A percentile compares a stretch with the other conserved stretches of the same genome.
Conservation (phyloP, 139 green algal species). For the Picochlorum costavermella region DNA sequence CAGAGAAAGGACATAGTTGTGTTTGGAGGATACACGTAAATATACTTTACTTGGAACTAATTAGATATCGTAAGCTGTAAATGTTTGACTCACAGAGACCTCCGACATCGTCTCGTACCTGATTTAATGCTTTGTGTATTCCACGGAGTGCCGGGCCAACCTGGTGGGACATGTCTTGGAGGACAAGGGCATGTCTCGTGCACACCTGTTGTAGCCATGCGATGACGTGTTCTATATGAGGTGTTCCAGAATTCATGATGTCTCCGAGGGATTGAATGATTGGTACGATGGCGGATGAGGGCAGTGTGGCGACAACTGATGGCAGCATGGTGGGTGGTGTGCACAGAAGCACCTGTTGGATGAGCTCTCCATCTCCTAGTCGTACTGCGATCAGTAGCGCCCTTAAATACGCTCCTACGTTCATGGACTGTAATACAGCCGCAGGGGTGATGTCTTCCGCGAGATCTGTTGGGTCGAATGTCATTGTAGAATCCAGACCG, state of each 20-base stretch:
- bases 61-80: slow-evolving; percentile 71
- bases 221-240: slow-evolving; percentile 79
- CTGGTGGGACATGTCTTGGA: slow-evolving; percentile 28
- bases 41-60: not conserved
- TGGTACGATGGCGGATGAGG: slow-evolving; percentile 30
- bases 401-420: slow-evolving; percentile 34
- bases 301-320: slow-evolving; percentile 32
- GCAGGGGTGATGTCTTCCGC: slow-evolving; percentile 80
- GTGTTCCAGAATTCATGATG: slow-evolving; percentile 37
- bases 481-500: slow-evolving; percentile 54
- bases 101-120: slow-evolving; percentile 58
- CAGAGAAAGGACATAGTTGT: slow-evolving; percentile 6
- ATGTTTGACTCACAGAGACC: slow-evolving; percentile 56
- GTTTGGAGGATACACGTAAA: not conserved
- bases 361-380: slow-evolving; percentile 55
- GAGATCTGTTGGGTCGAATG: slow-evolving; percentile 94
- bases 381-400: slow-evolving; percentile 75
- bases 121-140: slow-evolving; percentile 47
- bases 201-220: slow-evolving; percentile 48
- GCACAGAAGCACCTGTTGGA: slow-evolving; percentile 48
- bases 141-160: slow-evolving; percentile 39
- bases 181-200: slow-evolving; percentile 35
- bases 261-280: slow-evolving; percentile 48
- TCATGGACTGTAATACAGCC: slow-evolving; percentile 37
- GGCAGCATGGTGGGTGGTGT: slow-evolving; percentile 35